phyloP scores from a whole-genome alignment of 176 grass and related monocot genomes.

The Oropetium thomaeum region DNA sequence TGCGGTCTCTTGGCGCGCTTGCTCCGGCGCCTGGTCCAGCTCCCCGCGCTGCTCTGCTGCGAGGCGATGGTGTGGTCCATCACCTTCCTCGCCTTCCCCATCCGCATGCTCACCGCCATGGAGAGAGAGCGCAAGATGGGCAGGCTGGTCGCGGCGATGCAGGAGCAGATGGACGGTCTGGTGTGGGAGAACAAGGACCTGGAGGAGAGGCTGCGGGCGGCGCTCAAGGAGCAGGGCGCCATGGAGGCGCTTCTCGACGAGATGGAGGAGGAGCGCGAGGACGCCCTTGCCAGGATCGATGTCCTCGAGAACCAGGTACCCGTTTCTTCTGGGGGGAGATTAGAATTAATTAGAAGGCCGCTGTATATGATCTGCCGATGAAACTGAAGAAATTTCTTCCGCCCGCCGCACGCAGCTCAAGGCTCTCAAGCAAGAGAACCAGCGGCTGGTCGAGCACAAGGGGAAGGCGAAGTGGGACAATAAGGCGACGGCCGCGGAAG shows the following conservation, averaged over 20 bases:
- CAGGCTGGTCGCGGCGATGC: slow-evolving; percentile 50
- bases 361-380: not conserved
- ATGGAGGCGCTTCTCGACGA: slow-evolving; percentile 44
- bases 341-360: too few relatives aligned
- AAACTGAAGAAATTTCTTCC: not conserved
- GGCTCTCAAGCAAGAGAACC: slow-evolving; percentile 56
- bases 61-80: slow-evolving; percentile 35
- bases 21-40: not conserved
- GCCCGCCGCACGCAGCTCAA: slow-evolving; percentile 25
- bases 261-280: slow-evolving; percentile 55
- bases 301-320: slow-evolving; percentile 45
- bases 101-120: slow-evolving; percentile 38
- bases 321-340: too few relatives aligned
- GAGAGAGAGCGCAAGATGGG: slow-evolving; percentile 38
- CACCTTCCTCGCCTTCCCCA: slow-evolving; percentile 31
- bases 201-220: slow-evolving; percentile 33
- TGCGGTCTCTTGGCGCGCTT: not conserved
- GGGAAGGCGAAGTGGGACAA: slow-evolving; percentile 37
- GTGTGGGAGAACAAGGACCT: slow-evolving; percentile 45
- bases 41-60: slow-evolving; percentile 28
- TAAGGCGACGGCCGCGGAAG: not conserved
- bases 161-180: slow-evolving; percentile 53
- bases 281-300: slow-evolving; percentile 30
- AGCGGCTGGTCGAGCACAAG: slow-evolving; percentile 41
- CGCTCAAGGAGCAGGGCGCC: slow-evolving; percentile 18